Conservation (phyloP, 2,329 filamentous ascomycete species). For the Cadophora sp. region DNA sequence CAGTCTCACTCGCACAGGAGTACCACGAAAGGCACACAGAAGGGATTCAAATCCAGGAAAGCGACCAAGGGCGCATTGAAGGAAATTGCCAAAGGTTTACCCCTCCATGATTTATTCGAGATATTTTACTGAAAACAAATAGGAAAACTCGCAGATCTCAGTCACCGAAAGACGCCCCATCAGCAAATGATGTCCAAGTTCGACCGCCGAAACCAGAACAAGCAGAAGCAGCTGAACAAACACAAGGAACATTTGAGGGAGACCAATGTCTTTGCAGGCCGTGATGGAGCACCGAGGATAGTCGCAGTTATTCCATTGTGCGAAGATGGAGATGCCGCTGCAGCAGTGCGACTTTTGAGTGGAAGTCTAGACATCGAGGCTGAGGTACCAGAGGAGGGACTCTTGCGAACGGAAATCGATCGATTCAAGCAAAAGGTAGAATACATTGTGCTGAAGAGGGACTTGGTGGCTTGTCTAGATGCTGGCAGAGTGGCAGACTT, state of each 20-base stretch:
- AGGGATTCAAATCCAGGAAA: slow-evolving; percentile 92
- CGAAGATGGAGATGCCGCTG: slow-evolving; percentile 69
- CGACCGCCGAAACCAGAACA: slow-evolving; percentile 92
- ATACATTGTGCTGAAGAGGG: slow-evolving; percentile 77
- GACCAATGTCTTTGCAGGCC: slow-evolving; percentile 82
- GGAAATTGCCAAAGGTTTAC: slow-evolving; percentile 79
- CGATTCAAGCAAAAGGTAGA: slow-evolving; percentile 95
- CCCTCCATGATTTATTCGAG: slow-evolving; percentile 15
- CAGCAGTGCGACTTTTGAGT: slow-evolving; percentile 75
- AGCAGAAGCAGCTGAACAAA: slow-evolving; percentile 86
- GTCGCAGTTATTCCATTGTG: slow-evolving; percentile 89
- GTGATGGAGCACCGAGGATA: slow-evolving; percentile 84
- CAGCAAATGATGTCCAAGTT: slow-evolving; percentile 98
- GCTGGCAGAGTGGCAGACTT: slow-evolving; percentile 90
- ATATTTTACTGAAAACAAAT: slow-evolving; percentile 29
- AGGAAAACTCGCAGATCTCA: slow-evolving; percentile 83
- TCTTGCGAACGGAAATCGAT: slow-evolving; percentile 74
- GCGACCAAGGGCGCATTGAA: slow-evolving; percentile 87
- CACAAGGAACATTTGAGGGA: slow-evolving; percentile 82
- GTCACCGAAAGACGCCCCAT: slow-evolving; percentile 83
- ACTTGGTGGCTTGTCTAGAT: slow-evolving; percentile 81
- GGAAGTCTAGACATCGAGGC: slow-evolving; percentile 79
- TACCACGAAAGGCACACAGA: slow-evolving; percentile 88
- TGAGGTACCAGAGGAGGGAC: slow-evolving; percentile 63
- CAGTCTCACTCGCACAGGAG: slow-evolving; percentile 85